A percentile compares a stretch with the other conserved stretches of the same genome.
phyloP scores from a whole-genome alignment of 257 asterid species.

The Solanum chaucha region DNA sequence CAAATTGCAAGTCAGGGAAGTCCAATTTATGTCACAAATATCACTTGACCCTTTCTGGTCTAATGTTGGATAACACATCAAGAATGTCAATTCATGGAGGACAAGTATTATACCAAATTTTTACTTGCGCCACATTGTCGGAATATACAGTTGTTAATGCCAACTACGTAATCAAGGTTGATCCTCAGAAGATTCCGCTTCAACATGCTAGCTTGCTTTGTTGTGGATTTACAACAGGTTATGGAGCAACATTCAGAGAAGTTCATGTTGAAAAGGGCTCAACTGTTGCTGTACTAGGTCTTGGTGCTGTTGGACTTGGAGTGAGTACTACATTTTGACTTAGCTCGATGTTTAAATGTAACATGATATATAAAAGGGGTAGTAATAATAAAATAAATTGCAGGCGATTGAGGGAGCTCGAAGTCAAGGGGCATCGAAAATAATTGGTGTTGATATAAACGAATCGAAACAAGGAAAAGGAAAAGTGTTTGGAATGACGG shows the following conservation, averaged over 20 bases:
- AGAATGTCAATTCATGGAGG: constrained; percentile 44
- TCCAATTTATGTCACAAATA: constrained; percentile 23
- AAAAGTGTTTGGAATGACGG: constrained; percentile 4
- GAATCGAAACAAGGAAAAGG: constrained; percentile 41
- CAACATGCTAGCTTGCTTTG: constrained; percentile 66
- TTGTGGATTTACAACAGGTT: constrained; percentile 78
- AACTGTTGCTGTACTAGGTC: neutral
- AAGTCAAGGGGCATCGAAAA: constrained; percentile 41
- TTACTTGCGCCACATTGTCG: constrained; percentile 65
- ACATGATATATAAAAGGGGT: too few relatives aligned
- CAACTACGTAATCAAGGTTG: constrained; percentile 41
- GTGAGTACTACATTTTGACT: neutral
- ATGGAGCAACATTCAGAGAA: constrained; percentile 20
- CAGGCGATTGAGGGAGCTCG: constrained; percentile 61
- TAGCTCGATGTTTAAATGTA: neutral
- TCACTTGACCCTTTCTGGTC: constrained; percentile 20
- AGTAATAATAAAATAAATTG: neutral
- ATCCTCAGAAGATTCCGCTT: constrained; percentile 33
- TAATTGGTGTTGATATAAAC: constrained; percentile 61
- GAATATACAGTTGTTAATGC: constrained; percentile 52
- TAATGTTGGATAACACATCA: constrained; percentile 47
- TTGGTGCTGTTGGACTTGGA: neutral
- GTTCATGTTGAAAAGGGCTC: neutral
- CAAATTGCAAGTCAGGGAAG: constrained; percentile 40
- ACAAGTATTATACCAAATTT: constrained; percentile 31